Base-by-base conservation (phyloP, 192 early-diverging fungal genomes). In the Umbelopsis isabellina region DNA sequence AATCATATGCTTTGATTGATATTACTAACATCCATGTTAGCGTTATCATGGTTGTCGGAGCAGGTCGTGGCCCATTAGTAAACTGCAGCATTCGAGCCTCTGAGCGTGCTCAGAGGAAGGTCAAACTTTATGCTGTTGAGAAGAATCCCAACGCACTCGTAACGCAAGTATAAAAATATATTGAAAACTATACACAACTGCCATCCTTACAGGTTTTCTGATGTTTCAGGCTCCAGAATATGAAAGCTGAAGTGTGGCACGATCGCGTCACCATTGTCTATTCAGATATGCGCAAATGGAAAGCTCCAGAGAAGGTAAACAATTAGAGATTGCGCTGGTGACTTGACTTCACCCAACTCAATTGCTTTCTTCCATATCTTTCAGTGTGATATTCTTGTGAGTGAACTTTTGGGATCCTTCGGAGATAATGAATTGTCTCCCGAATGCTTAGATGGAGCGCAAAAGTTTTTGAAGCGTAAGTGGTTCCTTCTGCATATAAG, bases 341-440 rank as follows among this genome's bases (percentile, higher is more conserved):
- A 33, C 5, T 64, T 47, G 12, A 47, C 69, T 51, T 2, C n/a
- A 20, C 46, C 47, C 46, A 44, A 50, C 64, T 67, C 21, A 65
- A 7, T 35, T 30, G 27, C 27, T 49, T 49, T 68, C 20, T 53
- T 46, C 67, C 0, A 49, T 30, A 30, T 6, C 37, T 41, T 41
- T 1, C 6, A 91, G 80, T 88, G 88, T 13, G 96, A 99, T 80
- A 95, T 99, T 67, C 76, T 99, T 27, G 93, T 98, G 12, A 94
- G 92, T 69, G 98, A 99, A 81, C 86, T 99, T 22, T 82, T 99
- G 41, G 98, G 98, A 8, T 97, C 96, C 1, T 94, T 99, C 85
- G 98, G 97, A 61, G 97, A 99, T 80, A 99, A 99, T 80, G 97
- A 99, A 76, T 88, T 99, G 18, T 96, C 98, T n/a, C 98, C 98